phyloP scores from a whole-genome alignment of 139 green algal genomes.

The Deuterostichococcus epilithicus region DNA sequence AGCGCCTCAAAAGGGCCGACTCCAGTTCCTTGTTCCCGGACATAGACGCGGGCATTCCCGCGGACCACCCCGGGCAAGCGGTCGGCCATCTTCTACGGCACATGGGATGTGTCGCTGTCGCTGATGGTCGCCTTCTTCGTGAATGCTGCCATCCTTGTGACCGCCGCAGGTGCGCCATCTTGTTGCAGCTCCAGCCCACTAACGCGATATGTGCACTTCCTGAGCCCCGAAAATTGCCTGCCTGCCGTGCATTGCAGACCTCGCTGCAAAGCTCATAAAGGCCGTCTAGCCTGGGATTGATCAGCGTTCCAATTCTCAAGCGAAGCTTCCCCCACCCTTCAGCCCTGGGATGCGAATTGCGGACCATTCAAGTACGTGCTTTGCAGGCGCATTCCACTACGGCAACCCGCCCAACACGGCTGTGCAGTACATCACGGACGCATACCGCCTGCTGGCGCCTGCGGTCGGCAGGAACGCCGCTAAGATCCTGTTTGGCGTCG shows the following conservation, averaged over 20 bases:
- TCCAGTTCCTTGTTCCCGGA: too few species aligned
- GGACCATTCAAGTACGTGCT: too few species aligned
- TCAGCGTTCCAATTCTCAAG: too few species aligned
- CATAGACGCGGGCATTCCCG: conserved; percentile 39
- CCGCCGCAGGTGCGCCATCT: conserved; percentile 35
- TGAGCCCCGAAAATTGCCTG: too few species aligned
- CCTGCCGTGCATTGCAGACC: neutral
- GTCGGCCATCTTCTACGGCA: conserved; percentile 45
- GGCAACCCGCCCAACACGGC: conserved; percentile 1
- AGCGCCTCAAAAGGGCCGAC: too few species aligned
- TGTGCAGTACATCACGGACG: conserved; percentile 34
- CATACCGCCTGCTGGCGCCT: conserved; percentile 45
- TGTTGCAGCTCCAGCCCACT: neutral
- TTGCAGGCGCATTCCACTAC: neutral
- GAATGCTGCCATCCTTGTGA: conserved; percentile 62
- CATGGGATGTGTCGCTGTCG: conserved; percentile 44
- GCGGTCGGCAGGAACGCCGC: conserved; percentile 45
- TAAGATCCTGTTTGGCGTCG: conserved; percentile 44
- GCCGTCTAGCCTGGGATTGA: too few species aligned
- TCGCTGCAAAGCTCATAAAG: too few species aligned
- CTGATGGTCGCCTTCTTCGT: conserved; percentile 61
- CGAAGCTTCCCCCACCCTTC: neutral
- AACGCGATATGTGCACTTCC: too few species aligned
- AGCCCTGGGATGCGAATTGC: too few species aligned
- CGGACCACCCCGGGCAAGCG: conserved; percentile 37